Percentiles rank a stretch among this genome's conserved stretches.
Conservation (phyloP, 176 grass and related monocot species). For the Urochloa ruziziensis region DNA sequence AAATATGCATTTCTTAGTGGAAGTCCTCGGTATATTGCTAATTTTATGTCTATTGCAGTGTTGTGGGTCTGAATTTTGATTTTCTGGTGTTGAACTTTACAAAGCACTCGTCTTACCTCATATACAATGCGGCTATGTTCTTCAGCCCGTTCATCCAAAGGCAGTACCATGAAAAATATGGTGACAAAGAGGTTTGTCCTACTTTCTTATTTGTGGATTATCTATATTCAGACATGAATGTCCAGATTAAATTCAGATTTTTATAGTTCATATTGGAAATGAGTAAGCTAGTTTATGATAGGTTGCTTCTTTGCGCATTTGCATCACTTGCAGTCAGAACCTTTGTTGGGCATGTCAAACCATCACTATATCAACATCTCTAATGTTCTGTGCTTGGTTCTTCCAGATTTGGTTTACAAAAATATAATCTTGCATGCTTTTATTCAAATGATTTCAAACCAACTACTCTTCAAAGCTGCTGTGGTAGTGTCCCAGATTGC, state of each 20-base stretch:
- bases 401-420: neutral
- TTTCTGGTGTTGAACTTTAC: conserved; percentile 90
- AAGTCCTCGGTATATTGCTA: conserved; percentile 16
- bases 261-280: neutral
- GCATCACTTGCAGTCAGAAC: neutral
- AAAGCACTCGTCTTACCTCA: conserved; percentile 96
- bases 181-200: conserved; percentile 66
- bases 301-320: neutral
- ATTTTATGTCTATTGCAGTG: conserved; percentile 55
- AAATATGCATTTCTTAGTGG: neutral
- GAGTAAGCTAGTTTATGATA: neutral
- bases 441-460: neutral
- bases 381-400: neutral
- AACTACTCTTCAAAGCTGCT: neutral
- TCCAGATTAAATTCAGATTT: neutral
- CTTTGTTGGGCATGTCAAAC: neutral
- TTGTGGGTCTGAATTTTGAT: conserved; percentile 91
- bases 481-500: neutral
- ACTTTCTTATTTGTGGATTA: neutral
- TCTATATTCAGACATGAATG: neutral
- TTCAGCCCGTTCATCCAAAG: conserved; percentile 72
- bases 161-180: conserved; percentile 90
- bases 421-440: conserved; percentile 14
- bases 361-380: neutral
- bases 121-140: conserved; percentile 82